Percentiles rank a stretch among this genome's conserved stretches.
Conservation (phyloP, 345 rosid genomes). For the Draba incana region DNA sequence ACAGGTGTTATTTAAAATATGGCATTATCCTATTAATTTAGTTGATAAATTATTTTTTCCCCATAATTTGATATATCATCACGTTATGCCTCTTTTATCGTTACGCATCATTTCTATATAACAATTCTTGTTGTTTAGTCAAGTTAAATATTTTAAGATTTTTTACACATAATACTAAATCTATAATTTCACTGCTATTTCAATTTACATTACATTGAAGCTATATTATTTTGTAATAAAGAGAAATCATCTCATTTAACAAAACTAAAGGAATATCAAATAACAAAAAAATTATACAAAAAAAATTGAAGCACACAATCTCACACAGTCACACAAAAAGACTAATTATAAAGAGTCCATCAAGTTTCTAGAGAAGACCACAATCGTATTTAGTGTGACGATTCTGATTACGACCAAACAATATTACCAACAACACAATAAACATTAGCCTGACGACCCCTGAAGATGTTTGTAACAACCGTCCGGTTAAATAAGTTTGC, state of each 20-base stretch:
- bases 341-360: background rate
- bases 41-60: too few species aligned
- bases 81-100: too few species aligned
- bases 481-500: constrained; percentile 44
- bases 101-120: too few species aligned
- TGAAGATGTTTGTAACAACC: constrained; percentile 32
- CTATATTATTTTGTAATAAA: background rate
- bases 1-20: too few species aligned
- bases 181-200: too few species aligned
- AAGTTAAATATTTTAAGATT: too few species aligned
- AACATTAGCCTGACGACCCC: constrained; percentile 28
- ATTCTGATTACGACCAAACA: constrained; percentile 39
- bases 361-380: constrained; percentile 35
- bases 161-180: too few species aligned
- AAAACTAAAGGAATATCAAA: background rate
- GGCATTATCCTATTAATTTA: too few species aligned
- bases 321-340: background rate
- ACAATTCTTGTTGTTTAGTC: too few species aligned
- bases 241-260: background rate
- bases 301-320: background rate
- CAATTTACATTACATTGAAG: background rate
- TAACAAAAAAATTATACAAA: background rate
- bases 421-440: constrained; percentile 35
- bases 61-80: too few species aligned
- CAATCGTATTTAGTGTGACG: constrained; percentile 41